These are phyloP conservation scores for Ophiocordyceps camponoti-saundersi DNA, from an alignment of 2,329 filamentous ascomycete species.

Conservation along the genomic window DNA sequence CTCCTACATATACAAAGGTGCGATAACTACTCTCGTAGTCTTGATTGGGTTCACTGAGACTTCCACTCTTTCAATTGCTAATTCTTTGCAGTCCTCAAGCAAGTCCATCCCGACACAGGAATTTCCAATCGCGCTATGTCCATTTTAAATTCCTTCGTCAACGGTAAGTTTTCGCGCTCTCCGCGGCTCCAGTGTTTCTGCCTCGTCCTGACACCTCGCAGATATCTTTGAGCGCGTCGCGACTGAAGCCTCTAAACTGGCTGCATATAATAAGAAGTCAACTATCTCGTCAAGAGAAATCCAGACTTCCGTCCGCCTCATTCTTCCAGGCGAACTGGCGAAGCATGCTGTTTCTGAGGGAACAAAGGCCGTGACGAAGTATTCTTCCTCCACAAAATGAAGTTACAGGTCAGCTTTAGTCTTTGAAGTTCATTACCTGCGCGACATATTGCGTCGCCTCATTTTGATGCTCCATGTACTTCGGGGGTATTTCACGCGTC, in stretches of 20 bases:
- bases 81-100: slow-evolving; percentile 71
- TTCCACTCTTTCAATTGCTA: neutral
- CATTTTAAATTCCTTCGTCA: slow-evolving; percentile 99
- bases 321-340: slow-evolving; percentile 94
- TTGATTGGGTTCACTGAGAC: too few relatives aligned
- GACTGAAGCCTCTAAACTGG: slow-evolving; percentile 96
- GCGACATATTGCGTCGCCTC: too few relatives aligned
- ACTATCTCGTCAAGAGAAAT: slow-evolving; percentile 99
- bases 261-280: slow-evolving; percentile 99
- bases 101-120: slow-evolving; percentile 99
- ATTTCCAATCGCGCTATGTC: slow-evolving; percentile 99
- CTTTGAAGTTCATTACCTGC: too few relatives aligned
- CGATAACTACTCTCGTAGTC: too few relatives aligned
- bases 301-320: slow-evolving; percentile 95
- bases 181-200: too few relatives aligned
- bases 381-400: slow-evolving; percentile 99
- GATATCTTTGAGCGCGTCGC: slow-evolving; percentile 99
- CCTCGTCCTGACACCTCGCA: slow-evolving; percentile 19
- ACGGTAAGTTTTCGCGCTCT: slow-evolving; percentile 44
- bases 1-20: slow-evolving; percentile 99
- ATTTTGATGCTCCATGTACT: too few relatives aligned
- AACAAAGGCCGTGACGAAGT: slow-evolving; percentile 99
- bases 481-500: too few relatives aligned
- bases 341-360: slow-evolving; percentile 99
- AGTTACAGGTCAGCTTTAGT: too few relatives aligned